phyloP scores from a whole-genome alignment of 2,329 filamentous ascomycete species.

The Pseudocercospora ulei region DNA sequence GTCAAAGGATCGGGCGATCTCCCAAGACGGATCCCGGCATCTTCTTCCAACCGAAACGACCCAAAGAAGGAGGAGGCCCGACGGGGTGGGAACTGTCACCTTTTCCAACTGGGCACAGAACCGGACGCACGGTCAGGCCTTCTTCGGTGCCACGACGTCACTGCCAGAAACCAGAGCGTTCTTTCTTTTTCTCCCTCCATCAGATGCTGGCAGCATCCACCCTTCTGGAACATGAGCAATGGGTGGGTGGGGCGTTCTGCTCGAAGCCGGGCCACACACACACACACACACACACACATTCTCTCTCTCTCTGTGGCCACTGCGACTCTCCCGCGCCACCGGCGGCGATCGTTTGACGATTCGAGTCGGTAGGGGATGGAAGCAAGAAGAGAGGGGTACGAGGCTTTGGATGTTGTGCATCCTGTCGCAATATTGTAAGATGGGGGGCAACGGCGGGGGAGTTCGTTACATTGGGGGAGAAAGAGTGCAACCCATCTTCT shows the following conservation, averaged over 20 bases:
- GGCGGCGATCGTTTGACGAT: constrained; percentile 20
- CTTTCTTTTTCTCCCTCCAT: too few species aligned
- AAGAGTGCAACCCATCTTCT: too few species aligned
- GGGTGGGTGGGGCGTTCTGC: constrained; percentile 36
- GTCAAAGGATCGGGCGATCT: constrained; percentile 9
- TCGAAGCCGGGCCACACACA: too few species aligned
- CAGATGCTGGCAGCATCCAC: constrained; percentile 39
- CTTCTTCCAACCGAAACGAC: constrained; percentile 44
- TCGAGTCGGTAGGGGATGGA: too few species aligned
- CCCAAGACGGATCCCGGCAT: constrained; percentile 30
- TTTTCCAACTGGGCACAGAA: not conserved
- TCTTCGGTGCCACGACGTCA: constrained; percentile 59
- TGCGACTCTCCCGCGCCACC: constrained; percentile 19
- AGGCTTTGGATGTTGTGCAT: too few species aligned
- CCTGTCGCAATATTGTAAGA: too few species aligned
- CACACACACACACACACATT: too few species aligned
- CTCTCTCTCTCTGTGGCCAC: constrained; percentile 4
- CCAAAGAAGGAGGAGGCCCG: constrained; percentile 46
- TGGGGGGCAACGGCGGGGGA: too few species aligned
- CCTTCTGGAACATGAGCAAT: constrained; percentile 47
- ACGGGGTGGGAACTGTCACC: constrained; percentile 42
- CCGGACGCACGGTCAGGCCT: constrained; percentile 35
- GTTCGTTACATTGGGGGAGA: too few species aligned
- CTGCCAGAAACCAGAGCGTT: constrained; percentile 49
- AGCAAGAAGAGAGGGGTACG: too few species aligned